Base-by-base conservation (phyloP, 176 grass and related monocot genomes). In the Eleusine indica region DNA sequence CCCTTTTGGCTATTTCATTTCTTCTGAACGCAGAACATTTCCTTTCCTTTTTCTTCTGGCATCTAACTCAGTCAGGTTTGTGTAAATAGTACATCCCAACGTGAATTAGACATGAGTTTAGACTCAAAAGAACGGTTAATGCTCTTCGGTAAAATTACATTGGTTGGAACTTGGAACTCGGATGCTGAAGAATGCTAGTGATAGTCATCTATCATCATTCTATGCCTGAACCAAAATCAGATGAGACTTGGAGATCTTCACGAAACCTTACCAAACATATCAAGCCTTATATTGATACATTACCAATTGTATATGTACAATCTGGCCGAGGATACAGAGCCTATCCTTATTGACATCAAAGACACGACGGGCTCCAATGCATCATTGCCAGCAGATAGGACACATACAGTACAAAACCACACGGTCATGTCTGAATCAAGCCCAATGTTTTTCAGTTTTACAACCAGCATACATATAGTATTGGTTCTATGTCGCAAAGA, bases 401-500 rank as follows among this genome's bases (percentile, higher is more conserved):
- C n/a, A 30, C 73, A 86, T 52, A 32, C 67, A 86, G 32, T 70
- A 68, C 65, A 77, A 78, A 62, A 66, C 52, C 53, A 89, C 60
- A 69, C 52, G 4, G 19, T 60, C 65, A 19, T 71, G 38, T 41
- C 37, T 16, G 44, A 30, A 87, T 66, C 61, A 84, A 82, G 77
- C 79, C 64, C 80, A 68, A 71, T 73, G 56, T 71, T 66, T 84
- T 30, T 7, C 30, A 77, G 72, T 91, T 49, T 81, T 82, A 61
- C 78, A 40, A 58, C 73, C 78, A 58, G 48, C 82, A 75, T 62
- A 87, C 75, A 78, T 53, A 87, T 80, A 75, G 38, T 40, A 87
- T 76, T 17, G 79, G 82, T 85, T 91, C 83, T 94, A 52, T 73
- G 74, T 77, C 73, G 4, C 16, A 72, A 86, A 82, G 81, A 91